Evolutionary conservation across 1,139 yeast genomes (phyloP), one percentile per base, ranked within the genome.

Genomic region (Suhomyces yuchorum): DNA sequence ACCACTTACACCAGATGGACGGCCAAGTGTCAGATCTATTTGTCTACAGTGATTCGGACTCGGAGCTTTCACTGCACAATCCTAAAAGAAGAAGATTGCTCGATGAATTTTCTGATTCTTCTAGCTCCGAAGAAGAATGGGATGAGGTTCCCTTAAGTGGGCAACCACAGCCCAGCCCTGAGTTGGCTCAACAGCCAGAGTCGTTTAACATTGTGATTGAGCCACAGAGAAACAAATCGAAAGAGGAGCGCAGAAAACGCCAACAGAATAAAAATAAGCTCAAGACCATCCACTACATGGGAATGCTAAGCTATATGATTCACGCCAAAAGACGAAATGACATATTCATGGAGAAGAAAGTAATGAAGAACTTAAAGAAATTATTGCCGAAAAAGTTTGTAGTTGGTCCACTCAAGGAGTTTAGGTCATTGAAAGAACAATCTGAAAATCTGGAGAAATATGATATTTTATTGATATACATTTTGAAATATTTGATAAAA

Each of bases 401-500:
- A n/a, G 34, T 5, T n/a, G 48, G 48, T 8, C 43, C 46, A 1
- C 49, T 60, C 17, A 67, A 61, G 56, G 59, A 59, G 36, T 44
- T 22, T 15, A 35, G 39, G 14, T 20, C 18, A n/a, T 20, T 40
- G 37, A 35, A 18, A 14, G 20, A 30, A 4, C 14, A 22, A n/a
- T 5, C 12, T 9, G 19, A 38, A 4, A 39, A 44, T 36, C 36
- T 43, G 24, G 24, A 39, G 2, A 58, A 55, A 33, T 32, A 53
- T 18, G 71, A 68, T 48, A 54, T 58, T 2, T 61, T 61, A 28
- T 55, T 71, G 44, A 57, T 68, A 5, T 71, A 70, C 47, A 59
- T 70, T 8, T 38, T 72, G 24, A 70, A 70, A 48, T 71, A 71
- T 45, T 51, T 69, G 28, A 59, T 69, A 24, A 72, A 71, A 51